Evolutionary conservation across 2,329 filamentous ascomycete species (phyloP).

Genomic region (Ophiostoma sp.): DNA sequence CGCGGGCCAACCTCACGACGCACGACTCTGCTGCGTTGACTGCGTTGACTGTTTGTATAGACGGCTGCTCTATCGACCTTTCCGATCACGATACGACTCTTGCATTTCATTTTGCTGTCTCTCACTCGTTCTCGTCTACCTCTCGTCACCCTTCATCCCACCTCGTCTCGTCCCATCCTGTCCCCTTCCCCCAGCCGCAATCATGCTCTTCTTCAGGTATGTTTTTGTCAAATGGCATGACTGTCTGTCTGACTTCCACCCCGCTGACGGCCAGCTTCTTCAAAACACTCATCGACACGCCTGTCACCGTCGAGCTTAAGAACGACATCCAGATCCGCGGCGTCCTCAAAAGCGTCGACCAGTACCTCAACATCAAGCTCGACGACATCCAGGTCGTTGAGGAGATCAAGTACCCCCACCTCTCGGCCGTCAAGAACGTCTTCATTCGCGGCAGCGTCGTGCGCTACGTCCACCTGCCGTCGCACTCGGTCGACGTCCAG

Average conservation of each 20-base stretch:
- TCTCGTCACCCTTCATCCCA: not conserved
- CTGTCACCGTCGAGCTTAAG: constrained; percentile 98
- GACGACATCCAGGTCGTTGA: constrained; percentile 92
- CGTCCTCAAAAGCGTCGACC: constrained; percentile 92
- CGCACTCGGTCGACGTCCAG: constrained; percentile 74
- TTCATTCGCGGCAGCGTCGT: constrained; percentile 93
- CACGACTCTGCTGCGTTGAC: too few relatives aligned
- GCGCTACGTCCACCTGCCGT: constrained; percentile 83
- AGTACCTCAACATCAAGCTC: constrained; percentile 98
- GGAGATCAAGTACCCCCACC: constrained; percentile 88
- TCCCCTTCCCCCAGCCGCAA: not conserved
- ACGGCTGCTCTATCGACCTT: too few relatives aligned
- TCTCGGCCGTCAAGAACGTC: constrained; percentile 86
- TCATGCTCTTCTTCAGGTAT: constrained; percentile 14
- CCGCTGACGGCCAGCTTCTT: constrained; percentile 57
- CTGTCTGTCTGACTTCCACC: not conserved
- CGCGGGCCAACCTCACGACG: too few relatives aligned
- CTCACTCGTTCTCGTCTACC: not conserved
- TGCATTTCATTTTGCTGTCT: too few relatives aligned
- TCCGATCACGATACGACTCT: too few relatives aligned
- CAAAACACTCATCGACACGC: constrained; percentile 95
- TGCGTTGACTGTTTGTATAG: too few relatives aligned
- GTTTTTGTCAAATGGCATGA: not conserved
- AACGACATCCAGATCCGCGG: constrained; percentile 98
- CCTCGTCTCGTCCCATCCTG: not conserved